Evolutionary conservation across 805 yeast genomes (phyloP).

Genomic region (Yamadazyma olivae): DNA sequence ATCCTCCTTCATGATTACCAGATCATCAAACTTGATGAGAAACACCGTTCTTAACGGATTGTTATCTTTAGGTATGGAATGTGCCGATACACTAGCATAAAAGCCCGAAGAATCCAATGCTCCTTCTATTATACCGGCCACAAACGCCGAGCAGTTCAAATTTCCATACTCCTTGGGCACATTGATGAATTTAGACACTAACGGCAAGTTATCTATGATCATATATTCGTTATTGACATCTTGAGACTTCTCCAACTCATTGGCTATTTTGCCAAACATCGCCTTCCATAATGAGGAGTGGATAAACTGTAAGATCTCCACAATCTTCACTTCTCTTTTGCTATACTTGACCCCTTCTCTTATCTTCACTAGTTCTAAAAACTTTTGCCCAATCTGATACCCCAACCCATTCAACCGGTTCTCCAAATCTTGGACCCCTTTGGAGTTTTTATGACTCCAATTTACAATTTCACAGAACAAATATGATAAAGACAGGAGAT

Average conservation of each 20-base stretch:
- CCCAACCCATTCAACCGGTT: conserved; percentile 67
- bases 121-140: conserved; percentile 85
- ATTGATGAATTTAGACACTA: conserved; percentile 67
- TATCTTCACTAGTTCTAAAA: conserved; percentile 63
- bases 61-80: conserved; percentile 60
- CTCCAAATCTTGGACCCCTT: conserved; percentile 62
- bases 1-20: conserved; percentile 54
- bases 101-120: conserved; percentile 71
- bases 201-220: conserved; percentile 76
- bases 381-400: conserved; percentile 70
- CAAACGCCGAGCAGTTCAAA: conserved; percentile 76
- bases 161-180: conserved; percentile 78
- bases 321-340: conserved; percentile 61
- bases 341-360: conserved; percentile 62
- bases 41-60: conserved; percentile 70
- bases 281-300: conserved; percentile 71
- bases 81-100: conserved; percentile 79
- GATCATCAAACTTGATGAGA: conserved; percentile 64
- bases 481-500: conserved; percentile 63
- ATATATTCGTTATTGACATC: conserved; percentile 67
- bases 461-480: conserved; percentile 69
- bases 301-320: conserved; percentile 70
- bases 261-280: conserved; percentile 71
- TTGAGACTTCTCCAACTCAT: conserved; percentile 70
- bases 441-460: conserved; percentile 58